Percentiles rank a stretch among this genome's conserved stretches.
Evolutionary conservation across 1,139 yeast genomes (phyloP).

Genomic region (Candida sp.): DNA sequence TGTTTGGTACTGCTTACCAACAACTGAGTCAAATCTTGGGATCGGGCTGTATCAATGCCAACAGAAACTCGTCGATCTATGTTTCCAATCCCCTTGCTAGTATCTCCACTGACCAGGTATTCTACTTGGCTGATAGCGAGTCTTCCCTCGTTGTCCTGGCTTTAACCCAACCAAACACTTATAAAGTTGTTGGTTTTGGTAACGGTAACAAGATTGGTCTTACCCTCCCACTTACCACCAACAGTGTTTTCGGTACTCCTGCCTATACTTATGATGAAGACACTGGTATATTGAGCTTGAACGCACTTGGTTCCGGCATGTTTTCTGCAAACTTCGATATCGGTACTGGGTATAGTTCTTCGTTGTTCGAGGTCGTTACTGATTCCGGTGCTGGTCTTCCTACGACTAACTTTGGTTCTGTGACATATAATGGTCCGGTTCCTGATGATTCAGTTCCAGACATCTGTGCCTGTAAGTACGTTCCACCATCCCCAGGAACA

Average conservation of each 20-base stretch:
- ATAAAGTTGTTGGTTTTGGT: constrained; percentile 36
- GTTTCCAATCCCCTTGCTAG: constrained; percentile 21
- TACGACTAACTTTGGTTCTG: constrained; percentile 13
- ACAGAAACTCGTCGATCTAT: constrained; percentile 23
- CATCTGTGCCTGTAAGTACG: constrained; percentile 17
- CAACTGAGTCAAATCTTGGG: constrained; percentile 31
- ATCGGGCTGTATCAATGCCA: constrained; percentile 31
- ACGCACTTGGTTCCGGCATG: constrained; percentile 8
- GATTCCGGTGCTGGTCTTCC: constrained; percentile 19
- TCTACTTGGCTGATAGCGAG: constrained; percentile 22
- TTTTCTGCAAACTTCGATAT: constrained; percentile 22
- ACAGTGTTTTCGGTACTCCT: constrained; percentile 15
- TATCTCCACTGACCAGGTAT: constrained; percentile 22
- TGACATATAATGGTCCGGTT: constrained; percentile 22
- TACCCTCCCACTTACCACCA: constrained; percentile 17
- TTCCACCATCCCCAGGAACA: constrained; percentile 18
- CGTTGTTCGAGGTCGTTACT: constrained; percentile 16
- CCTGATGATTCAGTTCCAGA: constrained; percentile 18
- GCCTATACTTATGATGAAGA: constrained; percentile 16
- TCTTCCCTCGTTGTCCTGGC: constrained; percentile 25
- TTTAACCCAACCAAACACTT: constrained; percentile 21
- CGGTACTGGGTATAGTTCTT: constrained; percentile 24
- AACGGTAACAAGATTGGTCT: constrained; percentile 31
- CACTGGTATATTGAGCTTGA: constrained; percentile 26
- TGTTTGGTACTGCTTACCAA: constrained; percentile 24